A percentile compares a stretch with the other conserved stretches of the same genome.
These are phyloP conservation scores for Coprinopsis cinerea DNA, from an alignment of 768 basidiomycete species.

Conservation along the genomic window DNA sequence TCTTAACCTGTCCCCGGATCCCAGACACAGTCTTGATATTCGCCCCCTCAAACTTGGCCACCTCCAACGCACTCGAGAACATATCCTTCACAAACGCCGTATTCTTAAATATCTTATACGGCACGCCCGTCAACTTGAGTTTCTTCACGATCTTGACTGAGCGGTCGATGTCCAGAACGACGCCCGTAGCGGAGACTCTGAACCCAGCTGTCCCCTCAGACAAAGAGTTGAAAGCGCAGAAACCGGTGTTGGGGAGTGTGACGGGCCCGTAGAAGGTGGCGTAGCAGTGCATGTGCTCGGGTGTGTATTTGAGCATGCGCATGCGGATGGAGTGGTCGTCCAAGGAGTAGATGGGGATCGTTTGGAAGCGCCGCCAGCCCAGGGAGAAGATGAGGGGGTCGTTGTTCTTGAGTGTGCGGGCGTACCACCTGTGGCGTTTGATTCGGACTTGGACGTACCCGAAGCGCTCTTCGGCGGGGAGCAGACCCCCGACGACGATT, in stretches of 20 bases:
- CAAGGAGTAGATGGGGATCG: constrained; percentile 88
- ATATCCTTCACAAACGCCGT: constrained; percentile 98
- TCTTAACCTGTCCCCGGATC: constrained; percentile 95
- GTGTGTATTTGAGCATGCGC: constrained; percentile 99
- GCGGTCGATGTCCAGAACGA: constrained; percentile 89
- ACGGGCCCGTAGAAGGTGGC: constrained; percentile 97
- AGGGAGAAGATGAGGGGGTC: constrained; percentile 94
- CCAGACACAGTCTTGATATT: constrained; percentile 93
- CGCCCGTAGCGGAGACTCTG: constrained; percentile 88
- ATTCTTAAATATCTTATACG: constrained; percentile 98
- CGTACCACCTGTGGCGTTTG: constrained; percentile 94
- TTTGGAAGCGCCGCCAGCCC: constrained; percentile 98
- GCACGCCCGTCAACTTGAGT: constrained; percentile 90
- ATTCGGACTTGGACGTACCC: constrained; percentile 93
- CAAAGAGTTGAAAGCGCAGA: constrained; percentile 94
- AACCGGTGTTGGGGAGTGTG: constrained; percentile 87
- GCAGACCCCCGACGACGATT: constrained; percentile 86
- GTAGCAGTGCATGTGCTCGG: constrained; percentile 99
- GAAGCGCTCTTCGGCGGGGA: constrained; percentile 86
- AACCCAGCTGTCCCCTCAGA: constrained; percentile 65
- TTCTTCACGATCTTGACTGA: constrained; percentile 97
- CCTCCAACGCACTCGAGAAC: constrained; percentile 90
- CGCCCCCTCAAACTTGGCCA: constrained; percentile 99
- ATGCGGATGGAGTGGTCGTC: constrained; percentile 98
- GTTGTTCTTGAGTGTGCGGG: constrained; percentile 89